Percentiles rank a stretch among this genome's conserved stretches.
Evolutionary conservation across 2,329 filamentous ascomycete species (phyloP).

Genomic region (Aspergillus sp.): DNA sequence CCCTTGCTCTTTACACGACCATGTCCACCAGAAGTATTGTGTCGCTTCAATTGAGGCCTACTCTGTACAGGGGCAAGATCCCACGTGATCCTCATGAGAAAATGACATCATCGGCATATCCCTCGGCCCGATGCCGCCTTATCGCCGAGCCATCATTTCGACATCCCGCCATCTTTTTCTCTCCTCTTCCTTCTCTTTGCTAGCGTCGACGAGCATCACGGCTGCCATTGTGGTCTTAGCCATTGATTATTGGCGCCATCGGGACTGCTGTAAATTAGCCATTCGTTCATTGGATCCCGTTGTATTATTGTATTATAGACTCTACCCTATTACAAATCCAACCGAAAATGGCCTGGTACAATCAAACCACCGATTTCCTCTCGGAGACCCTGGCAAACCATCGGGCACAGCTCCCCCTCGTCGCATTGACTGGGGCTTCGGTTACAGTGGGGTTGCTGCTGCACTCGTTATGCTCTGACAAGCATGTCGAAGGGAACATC

Average conservation of each 20-base stretch:
- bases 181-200: neutral
- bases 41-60: too few species aligned
- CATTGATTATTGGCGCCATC: too few species aligned
- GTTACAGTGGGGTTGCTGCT: constrained; percentile 27
- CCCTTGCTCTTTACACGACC: too few species aligned
- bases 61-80: too few species aligned
- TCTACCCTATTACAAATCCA: neutral
- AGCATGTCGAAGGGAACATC: constrained; percentile 9
- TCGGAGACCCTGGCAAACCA: constrained; percentile 24
- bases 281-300: too few species aligned
- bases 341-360: constrained; percentile 27
- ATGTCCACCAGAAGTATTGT: too few species aligned
- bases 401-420: constrained; percentile 23
- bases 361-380: constrained; percentile 26
- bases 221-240: too few species aligned
- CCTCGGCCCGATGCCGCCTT: neutral
- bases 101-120: neutral
- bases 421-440: constrained; percentile 29
- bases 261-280: too few species aligned
- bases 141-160: neutral
- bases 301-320: neutral
- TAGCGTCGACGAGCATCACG: neutral
- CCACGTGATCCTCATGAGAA: neutral
- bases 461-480: constrained; percentile 19
- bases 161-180: neutral